A percentile compares a stretch with the other conserved stretches of the same genome.
These are phyloP conservation scores for Epipyxis sp. DNA, from an alignment of 108 stramenopile genomes.

Conservation along the genomic window DNA sequence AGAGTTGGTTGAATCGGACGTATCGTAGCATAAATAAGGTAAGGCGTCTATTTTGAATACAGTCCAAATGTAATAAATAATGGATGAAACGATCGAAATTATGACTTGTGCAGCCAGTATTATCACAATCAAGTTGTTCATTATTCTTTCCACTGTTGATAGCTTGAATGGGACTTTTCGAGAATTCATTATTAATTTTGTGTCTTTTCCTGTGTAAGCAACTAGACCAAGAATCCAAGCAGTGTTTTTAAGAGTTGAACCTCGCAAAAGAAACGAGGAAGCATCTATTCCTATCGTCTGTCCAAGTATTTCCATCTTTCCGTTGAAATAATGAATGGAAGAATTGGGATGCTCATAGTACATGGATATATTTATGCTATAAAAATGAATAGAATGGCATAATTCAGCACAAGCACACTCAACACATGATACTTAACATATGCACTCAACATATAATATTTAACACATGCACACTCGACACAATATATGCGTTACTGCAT, in stretches of 20 bases:
- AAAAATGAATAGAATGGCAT: too few species aligned
- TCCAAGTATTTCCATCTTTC: constrained; percentile 33
- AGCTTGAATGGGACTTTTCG: constrained; percentile 28
- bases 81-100: constrained; percentile 40
- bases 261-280: constrained; percentile 42
- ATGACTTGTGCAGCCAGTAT: constrained; percentile 28
- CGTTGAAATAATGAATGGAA: constrained; percentile 45
- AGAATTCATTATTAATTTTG: constrained; percentile 49
- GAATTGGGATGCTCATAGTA: constrained; percentile 51
- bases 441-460: background rate
- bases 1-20: background rate
- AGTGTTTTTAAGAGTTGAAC: constrained; percentile 46
- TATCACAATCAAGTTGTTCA: constrained; percentile 8
- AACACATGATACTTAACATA: background rate
- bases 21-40: constrained; percentile 41
- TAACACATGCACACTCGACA: background rate
- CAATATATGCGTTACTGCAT: too few species aligned
- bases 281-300: constrained; percentile 32
- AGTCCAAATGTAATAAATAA: constrained; percentile 43
- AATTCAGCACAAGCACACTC: too few species aligned
- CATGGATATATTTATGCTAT: too few species aligned
- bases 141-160: constrained; percentile 61
- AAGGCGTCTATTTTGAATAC: constrained; percentile 40
- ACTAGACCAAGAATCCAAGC: constrained; percentile 44
- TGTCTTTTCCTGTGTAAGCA: constrained; percentile 53